These are phyloP conservation scores for Aspergillus haitiensis DNA, from an alignment of 495 filamentous ascomycete species.

Conservation along the genomic window DNA sequence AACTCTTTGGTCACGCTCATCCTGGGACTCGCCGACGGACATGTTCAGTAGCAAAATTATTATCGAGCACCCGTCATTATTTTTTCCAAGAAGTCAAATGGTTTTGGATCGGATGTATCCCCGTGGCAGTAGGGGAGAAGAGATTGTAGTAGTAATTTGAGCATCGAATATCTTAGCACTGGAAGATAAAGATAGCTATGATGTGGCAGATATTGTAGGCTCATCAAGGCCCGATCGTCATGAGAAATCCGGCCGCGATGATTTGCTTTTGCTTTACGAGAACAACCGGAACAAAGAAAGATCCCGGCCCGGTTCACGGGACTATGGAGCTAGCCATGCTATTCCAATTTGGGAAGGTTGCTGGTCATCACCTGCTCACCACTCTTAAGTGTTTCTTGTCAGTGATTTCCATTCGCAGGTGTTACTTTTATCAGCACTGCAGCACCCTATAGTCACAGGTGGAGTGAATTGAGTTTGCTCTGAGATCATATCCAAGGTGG, in stretches of 20 bases:
- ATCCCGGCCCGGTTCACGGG: constrained; percentile 40
- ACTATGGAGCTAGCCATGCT: constrained; percentile 39
- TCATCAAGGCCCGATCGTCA: constrained; percentile 15
- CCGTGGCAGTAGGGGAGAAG: constrained; percentile 27
- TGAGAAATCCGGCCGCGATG: constrained; percentile 41
- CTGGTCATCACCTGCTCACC: constrained; percentile 6
- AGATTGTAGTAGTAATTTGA: constrained; percentile 18
- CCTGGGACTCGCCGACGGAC: constrained; percentile 61
- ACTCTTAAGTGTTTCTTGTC: neutral
- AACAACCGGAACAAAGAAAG: constrained; percentile 29
- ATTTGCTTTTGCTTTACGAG: constrained; percentile 36
- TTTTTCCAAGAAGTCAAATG: constrained; percentile 34
- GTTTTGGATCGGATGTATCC: constrained; percentile 20
- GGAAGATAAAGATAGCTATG: constrained; percentile 15
- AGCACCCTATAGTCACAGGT: no score
- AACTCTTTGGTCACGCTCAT: constrained; percentile 72
- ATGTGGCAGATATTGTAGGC: constrained; percentile 19
- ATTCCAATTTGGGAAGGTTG: constrained; percentile 34
- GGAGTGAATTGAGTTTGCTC: no score
- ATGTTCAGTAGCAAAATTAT: constrained; percentile 43
- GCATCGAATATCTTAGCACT: constrained; percentile 27
- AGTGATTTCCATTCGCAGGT: no score
- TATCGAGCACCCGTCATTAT: constrained; percentile 46
- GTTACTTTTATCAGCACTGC: no score
- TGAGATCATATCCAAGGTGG: no score